Base-by-base conservation (phyloP, 2,329 filamentous ascomycete species). In the Sporothrix globosa region DNA sequence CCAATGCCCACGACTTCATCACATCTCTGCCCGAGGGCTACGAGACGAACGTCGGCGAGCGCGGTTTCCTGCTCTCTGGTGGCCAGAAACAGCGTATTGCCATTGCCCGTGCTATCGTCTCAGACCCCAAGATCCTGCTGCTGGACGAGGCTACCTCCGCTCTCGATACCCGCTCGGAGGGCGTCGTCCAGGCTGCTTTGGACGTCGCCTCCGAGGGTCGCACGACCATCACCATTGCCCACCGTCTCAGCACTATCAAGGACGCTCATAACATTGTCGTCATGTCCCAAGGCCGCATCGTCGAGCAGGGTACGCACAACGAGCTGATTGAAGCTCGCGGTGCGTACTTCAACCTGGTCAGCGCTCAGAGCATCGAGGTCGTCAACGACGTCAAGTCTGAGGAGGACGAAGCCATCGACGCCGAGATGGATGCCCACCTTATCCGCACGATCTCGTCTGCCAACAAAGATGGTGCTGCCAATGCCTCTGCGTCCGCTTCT, bases 21-120 rank as follows among this genome's bases (percentile, higher is more conserved):
- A 87, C 83, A 6, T 81, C 85, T 14, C 86, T 98, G 1, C 93
- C 96, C 0, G 91, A 98, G 75, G 91, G 92, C 1, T 98, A 98
- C 76, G 88, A 97, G 74, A 98, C 96, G 0, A 90, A 96, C 74
- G 95, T 98, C n/a, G 96, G 96, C 70, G 93, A 98, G 80, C 90
- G 94, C 73, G 96, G 96, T 11, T 97, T 97, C 78, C 82, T 97
- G 68, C 85, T 99, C 10, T 97, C 92, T 69, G 96, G 96, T 78
- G 96, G 96, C 48, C 96, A 99, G 81, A 97, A 97, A 80, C 96
- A 98, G 81, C 92, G 96, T 75, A 96, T 98, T 77, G 94, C 95
- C 14, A 97, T 98, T 79, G 93, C 95, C 9, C 87, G 93, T 76
- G 94, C 94, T 52, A 88, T 97, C 70, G 92, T 97, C 41, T 95